These are phyloP conservation scores for Raphanus sativus DNA, from an alignment of 345 rosid genomes.

Conservation along the genomic window DNA sequence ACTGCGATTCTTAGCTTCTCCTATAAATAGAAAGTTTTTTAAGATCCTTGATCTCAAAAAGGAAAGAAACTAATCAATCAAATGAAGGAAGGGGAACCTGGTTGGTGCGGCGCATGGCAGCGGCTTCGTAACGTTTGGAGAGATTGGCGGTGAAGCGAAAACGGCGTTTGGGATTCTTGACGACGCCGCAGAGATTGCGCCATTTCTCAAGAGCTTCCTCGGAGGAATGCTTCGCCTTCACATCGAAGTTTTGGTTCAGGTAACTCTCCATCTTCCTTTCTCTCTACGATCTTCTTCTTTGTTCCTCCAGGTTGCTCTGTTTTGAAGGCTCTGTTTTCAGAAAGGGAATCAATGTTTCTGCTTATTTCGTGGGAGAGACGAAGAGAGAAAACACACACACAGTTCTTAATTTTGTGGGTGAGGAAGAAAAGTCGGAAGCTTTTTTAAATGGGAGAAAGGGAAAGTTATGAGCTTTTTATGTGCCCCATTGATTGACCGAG, in stretches of 20 bases:
- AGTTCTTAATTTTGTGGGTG: slow-evolving; percentile 16
- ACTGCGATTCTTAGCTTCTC: slow-evolving; percentile 87
- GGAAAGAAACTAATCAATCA: neutral
- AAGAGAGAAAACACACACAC: neutral
- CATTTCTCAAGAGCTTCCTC: slow-evolving; percentile 68
- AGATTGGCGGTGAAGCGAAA: slow-evolving; percentile 89
- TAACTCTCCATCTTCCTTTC: slow-evolving; percentile 56
- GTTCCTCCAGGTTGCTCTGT: slow-evolving; percentile 6
- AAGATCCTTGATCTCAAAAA: slow-evolving; percentile 52
- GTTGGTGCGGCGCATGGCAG: slow-evolving; percentile 83
- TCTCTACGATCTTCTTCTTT: neutral
- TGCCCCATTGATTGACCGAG: slow-evolving; percentile 23
- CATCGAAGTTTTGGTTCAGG: slow-evolving; percentile 63
- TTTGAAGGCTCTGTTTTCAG: neutral
- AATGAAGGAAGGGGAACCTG: slow-evolving; percentile 41
- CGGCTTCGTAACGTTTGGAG: slow-evolving; percentile 83
- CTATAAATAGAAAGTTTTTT: slow-evolving; percentile 45
- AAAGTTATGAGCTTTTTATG: slow-evolving; percentile 28
- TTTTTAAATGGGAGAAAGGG: slow-evolving; percentile 20
- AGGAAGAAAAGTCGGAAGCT: slow-evolving; percentile 35
- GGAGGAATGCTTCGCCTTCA: slow-evolving; percentile 66
- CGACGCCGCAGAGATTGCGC: slow-evolving; percentile 68
- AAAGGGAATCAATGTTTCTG: neutral
- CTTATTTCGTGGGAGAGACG: slow-evolving; percentile 15
- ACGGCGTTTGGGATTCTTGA: slow-evolving; percentile 84